Percentiles rank a stretch among this genome's conserved stretches.
Conservation (phyloP, 345 rosid genomes). For the Balakata baccata region DNA sequence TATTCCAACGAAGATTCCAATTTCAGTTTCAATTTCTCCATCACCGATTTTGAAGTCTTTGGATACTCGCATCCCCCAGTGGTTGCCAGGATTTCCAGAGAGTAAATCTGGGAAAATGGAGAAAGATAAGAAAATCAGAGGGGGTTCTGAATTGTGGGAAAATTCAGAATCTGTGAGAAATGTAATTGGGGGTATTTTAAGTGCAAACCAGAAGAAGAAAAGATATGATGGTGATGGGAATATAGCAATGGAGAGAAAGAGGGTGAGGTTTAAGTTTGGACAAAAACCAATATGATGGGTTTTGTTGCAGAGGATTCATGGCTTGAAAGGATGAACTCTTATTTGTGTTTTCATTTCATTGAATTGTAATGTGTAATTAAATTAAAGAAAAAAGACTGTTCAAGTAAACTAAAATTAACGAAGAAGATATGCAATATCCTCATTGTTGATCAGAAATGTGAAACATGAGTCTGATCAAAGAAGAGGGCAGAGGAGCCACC, state of each 20-base stretch:
- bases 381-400: no score
- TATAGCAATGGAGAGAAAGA: conserved; percentile 20
- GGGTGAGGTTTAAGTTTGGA: conserved; percentile 26
- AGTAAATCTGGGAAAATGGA: neutral
- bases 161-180: conserved; percentile 5
- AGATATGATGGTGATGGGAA: conserved; percentile 4
- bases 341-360: no score
- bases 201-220: neutral
- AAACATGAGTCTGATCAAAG: no score
- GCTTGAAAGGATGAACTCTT: no score
- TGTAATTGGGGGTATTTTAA: neutral
- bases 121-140: neutral
- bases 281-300: no score
- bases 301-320: no score
- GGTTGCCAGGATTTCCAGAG: conserved; percentile 43
- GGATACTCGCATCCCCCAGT: conserved; percentile 25
- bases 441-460: no score
- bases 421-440: no score
- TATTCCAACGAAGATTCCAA: conserved; percentile 24
- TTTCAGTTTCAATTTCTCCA: neutral
- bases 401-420: no score
- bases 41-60: neutral
- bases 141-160: conserved; percentile 28
- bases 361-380: no score
- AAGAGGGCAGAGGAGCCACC: no score